Base-by-base conservation (phyloP, 2,329 filamentous ascomycete species). In the Neofusicoccum sp. region DNA sequence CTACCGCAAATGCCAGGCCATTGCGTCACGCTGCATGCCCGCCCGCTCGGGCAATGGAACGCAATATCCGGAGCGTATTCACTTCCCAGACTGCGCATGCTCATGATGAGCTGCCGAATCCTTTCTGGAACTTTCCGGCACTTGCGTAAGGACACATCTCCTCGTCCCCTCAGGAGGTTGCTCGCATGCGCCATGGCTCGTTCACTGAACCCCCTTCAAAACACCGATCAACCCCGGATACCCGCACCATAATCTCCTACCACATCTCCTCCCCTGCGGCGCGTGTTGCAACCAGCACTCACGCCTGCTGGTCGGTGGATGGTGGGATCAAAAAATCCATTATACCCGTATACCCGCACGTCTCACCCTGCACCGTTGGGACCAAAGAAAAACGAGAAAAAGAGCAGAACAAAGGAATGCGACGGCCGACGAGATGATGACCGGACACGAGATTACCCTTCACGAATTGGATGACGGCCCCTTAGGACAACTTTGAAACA, bases 401-500 rank as follows among this genome's bases (percentile, higher is more conserved):
- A 11, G 43, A 14, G 6, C 43, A 56, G 30, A 38, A 6, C 6
- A 14, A 49, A 24, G 47, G 45, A 54, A 54, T 14, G 28, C 28
- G 51, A 33, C 36, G 38, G 51, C 26, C 36, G 26, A 56, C 38
- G 51, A 56, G 28, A 20, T 43, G 12, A 56, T 41, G 51, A 56
- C 51, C 34, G 43, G 51, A 44, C 16, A 56, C 51, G 51, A 44
- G 51, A 44, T n/a, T 44, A 54, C 36, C 45, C 34, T 30, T 41
- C 24, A 54, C 24, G 49, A 54, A 53, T 31, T 41, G 49, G 49
- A 54, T 54, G 49, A 54, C 49, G 36, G 16, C 51, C 36, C 51
- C 51, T 56, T 56, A 56, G 34, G 51, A 56, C 51, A 33, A 28
- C n/a, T 14, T 56, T 56, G 51, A 56, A 56, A 56, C 38, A 56